phyloP scores from a whole-genome alignment of 78 protist genomes.

The Dictyostelium brefeldianum region DNA sequence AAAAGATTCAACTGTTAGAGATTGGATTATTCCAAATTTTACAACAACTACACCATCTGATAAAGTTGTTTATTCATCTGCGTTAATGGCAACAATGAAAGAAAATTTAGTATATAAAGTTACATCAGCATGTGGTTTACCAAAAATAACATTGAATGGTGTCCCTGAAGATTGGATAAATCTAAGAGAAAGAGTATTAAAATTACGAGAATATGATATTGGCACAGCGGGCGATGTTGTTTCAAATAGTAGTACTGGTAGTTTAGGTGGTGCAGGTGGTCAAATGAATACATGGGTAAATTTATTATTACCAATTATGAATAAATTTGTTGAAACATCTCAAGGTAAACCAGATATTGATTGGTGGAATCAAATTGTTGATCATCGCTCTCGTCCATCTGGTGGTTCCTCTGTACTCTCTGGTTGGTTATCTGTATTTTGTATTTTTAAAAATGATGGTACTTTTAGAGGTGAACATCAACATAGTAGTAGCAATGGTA shows the following conservation, averaged over 20 bases:
- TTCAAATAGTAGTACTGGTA: background rate
- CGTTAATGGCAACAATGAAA: slow-evolving; percentile 60
- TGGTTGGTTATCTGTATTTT: slow-evolving; percentile 25
- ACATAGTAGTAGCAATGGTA: background rate
- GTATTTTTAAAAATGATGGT: background rate
- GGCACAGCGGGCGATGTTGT: too few species aligned
- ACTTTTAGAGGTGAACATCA: background rate
- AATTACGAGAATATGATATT: slow-evolving; percentile 15
- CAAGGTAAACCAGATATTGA: slow-evolving; percentile 27
- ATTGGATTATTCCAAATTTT: slow-evolving; percentile 66
- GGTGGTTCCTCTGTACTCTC: slow-evolving; percentile 18
- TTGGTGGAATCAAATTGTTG: slow-evolving; percentile 68
- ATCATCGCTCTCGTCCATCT: slow-evolving; percentile 17
- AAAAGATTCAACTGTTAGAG: slow-evolving; percentile 25
- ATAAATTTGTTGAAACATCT: slow-evolving; percentile 34
- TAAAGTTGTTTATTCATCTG: slow-evolving; percentile 37
- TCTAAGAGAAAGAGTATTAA: slow-evolving; percentile 26
- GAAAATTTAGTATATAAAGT: slow-evolving; percentile 62
- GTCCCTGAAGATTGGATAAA: slow-evolving; percentile 8
- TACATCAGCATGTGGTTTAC: slow-evolving; percentile 36
- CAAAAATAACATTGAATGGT: slow-evolving; percentile 43
- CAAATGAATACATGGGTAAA: slow-evolving; percentile 51
- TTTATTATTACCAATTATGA: slow-evolving; percentile 30
- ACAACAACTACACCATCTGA: slow-evolving; percentile 57
- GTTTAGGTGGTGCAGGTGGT: background rate